Percentiles rank a stretch among this genome's conserved stretches.
These are phyloP conservation scores for Blastocystis sp. DNA, from an alignment of 352 stramenopile species.

Conservation along the genomic window DNA sequence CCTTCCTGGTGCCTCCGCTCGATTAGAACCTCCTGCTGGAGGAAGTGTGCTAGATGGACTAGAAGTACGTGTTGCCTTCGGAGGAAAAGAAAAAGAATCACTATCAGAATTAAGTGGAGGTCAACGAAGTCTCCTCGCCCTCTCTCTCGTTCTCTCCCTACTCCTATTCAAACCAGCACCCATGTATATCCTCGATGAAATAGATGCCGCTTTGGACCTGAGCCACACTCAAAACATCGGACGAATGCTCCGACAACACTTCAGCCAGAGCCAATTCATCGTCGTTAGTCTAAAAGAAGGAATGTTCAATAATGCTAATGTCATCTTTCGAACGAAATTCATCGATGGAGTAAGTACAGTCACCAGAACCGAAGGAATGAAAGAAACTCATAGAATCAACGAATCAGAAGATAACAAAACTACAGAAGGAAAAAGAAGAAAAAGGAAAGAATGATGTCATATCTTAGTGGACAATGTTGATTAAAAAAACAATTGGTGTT, in stretches of 20 bases:
- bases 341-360: slow-evolving; percentile 99
- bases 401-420: not conserved
- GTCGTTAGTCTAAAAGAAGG: slow-evolving; percentile 98
- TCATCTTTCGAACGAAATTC: slow-evolving; percentile 99
- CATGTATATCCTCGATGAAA: slow-evolving; percentile 99
- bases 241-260: slow-evolving; percentile 98
- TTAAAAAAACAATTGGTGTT: not conserved
- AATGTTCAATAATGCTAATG: slow-evolving; percentile 99
- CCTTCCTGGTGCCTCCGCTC: slow-evolving; percentile 90
- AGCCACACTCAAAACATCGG: slow-evolving; percentile 99
- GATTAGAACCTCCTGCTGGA: slow-evolving; percentile 91
- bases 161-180: slow-evolving; percentile 97
- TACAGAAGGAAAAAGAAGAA: not conserved
- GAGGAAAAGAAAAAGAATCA: slow-evolving; percentile 96
- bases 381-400: not conserved
- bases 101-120: slow-evolving; percentile 96
- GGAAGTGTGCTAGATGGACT: slow-evolving; percentile 83
- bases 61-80: slow-evolving; percentile 98
- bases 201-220: slow-evolving; percentile 97
- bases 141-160: slow-evolving; percentile 95
- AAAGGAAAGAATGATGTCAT: not conserved
- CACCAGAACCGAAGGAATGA: slow-evolving; percentile 80
- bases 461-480: not conserved
- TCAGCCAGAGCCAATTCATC: slow-evolving; percentile 98
- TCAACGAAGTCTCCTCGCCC: slow-evolving; percentile 94